Evolutionary conservation across 169 alveolate genomes (phyloP), one percentile per base, ranked within the genome.

Genomic region (Blepharisma undulans): DNA sequence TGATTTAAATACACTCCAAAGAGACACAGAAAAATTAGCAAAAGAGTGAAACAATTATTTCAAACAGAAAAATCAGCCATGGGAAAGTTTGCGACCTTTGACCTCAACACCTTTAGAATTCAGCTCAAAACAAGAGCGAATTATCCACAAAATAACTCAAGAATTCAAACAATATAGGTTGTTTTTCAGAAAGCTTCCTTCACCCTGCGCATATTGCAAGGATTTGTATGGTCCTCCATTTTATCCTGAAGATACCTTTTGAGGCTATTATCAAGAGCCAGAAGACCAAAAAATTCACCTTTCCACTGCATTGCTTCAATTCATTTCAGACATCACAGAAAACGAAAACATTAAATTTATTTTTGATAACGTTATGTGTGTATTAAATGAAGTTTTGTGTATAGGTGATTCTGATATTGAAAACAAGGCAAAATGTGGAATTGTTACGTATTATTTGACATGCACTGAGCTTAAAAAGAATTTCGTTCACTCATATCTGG

Each of bases 1-100:
- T 22, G 89, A 82, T 10, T 32, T n/a, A 12, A 33, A 22, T 19
- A 59, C 27, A 0, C 33, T 82, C 27, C 33, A 34, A 4, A 82
- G 89, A n/a, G 36, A 34, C n/a, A 19, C 30, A 1, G 89, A 32
- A 22, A 60, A 30, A n/a, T 4, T 82, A 22, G 48, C 77, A 19
- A 82, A 32, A 36, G 89, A 82, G 76, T 82, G 89, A 33, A 82
- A 82, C 60, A 22, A 36, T 32, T 82, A 82, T 30, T 82, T 4
- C 8, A 22, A 12, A n/a, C 27, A 59, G 22, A 60, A 34, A 48
- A 82, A 82, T 21, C 33, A 59, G 48, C 78, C 74, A 22, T 82
- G 89, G 89, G 77, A 82, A 21, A 48, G 71, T 7, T 22, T 82
- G 6, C 36, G 60, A 4, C 34, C 86, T 1, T 34, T 34, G 18